Base-by-base conservation (phyloP, 768 basidiomycete species). In the Podaxis rugospora region DNA sequence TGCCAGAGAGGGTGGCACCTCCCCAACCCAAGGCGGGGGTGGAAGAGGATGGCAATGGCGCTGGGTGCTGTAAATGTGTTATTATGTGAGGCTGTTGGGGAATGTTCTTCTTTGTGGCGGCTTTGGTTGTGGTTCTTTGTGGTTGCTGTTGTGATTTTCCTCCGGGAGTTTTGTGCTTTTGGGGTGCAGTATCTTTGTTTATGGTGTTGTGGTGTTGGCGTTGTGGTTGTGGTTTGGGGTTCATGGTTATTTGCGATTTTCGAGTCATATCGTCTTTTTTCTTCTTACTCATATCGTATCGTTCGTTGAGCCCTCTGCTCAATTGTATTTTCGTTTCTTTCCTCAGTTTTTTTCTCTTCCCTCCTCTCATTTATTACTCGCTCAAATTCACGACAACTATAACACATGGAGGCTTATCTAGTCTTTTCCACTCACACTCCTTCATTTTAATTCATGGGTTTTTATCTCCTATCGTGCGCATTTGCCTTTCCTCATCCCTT, bases 21-120 rank as follows among this genome's bases (percentile, higher is more conserved):
- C 42, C 42, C 9, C 32, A 69, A 42, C 71, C 73, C 57, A 65
- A 66, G 54, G 70, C 66, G 49, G 67, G 67, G 28, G 77, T 80
- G 50, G 74, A 75, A 10, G 82, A 85, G 36, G 83, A 87, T 5
- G 81, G 80, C 13, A 70, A 67, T 1, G 77, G 72, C 35, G 82
- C 78, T 32, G 86, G 88, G 40, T 92, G 91, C 69, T 93, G 91
- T 79, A 89, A 87, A 74, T 93, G 91, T 74, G 75, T 90, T 66
- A 81, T 93, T 71, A 93, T 93, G 91, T 93, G 84, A 91, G 63
- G 9, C 35, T 44, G 42, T 32, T 32, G 32, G 32, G 32, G 32
- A 32, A 32, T 32, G 32, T 9, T 32, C 9, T 32, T 32, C 32
- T 32, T 32, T 32, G 32, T 32, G 32, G 7, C 32, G 32, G 9